phyloP scores from a whole-genome alignment of 176 grass and related monocot species.

The Oryza longistaminata region DNA sequence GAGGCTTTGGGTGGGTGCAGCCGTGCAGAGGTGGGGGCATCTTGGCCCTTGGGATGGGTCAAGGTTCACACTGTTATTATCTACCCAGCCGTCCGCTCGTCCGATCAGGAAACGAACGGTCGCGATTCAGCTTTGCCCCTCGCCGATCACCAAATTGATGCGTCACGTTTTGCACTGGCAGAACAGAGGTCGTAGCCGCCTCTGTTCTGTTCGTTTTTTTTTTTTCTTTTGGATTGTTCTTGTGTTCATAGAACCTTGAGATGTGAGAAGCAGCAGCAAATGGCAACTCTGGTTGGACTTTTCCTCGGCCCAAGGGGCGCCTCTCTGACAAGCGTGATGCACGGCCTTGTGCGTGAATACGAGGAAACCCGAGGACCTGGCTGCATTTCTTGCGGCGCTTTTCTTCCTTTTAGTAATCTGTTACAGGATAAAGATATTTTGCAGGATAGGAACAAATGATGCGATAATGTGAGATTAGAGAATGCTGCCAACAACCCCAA shows the following conservation, averaged over 20 bases:
- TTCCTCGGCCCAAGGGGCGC: conserved; percentile 28
- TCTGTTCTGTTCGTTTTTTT: too few species aligned
- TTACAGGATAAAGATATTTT: neutral
- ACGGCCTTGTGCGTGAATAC: neutral
- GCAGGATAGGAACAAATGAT: neutral
- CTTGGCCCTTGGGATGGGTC: conserved; percentile 47
- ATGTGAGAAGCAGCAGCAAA: neutral
- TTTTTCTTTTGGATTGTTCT: too few species aligned
- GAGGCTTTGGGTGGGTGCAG: too few species aligned
- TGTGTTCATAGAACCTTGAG: too few species aligned
- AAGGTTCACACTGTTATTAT: neutral
- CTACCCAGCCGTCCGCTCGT: neutral
- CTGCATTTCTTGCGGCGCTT: neutral
- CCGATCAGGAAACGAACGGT: neutral
- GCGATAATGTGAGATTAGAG: neutral
- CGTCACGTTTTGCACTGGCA: too few species aligned
- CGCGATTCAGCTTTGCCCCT: too few species aligned
- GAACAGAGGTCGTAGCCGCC: too few species aligned
- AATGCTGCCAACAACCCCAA: neutral
- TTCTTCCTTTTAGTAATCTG: too few species aligned
- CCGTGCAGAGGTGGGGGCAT: conserved; percentile 3
- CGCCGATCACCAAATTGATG: too few species aligned
- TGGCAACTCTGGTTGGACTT: neutral
- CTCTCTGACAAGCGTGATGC: neutral
- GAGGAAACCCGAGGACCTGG: neutral